These are phyloP conservation scores for Penicillium paradoxum DNA, from an alignment of 495 filamentous ascomycete genomes.

Conservation along the genomic window DNA sequence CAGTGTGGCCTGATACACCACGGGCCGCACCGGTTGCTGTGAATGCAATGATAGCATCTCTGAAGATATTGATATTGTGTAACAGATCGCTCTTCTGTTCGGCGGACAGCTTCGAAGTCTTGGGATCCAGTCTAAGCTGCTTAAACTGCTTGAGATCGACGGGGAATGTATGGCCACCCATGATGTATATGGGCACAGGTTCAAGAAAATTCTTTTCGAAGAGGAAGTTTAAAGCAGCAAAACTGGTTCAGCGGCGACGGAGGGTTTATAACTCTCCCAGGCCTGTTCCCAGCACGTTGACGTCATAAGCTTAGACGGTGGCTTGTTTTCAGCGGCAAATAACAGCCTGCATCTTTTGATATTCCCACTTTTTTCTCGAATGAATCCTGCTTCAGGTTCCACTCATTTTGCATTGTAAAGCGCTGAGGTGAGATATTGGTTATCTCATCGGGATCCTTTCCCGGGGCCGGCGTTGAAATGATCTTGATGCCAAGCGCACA, in stretches of 20 bases:
- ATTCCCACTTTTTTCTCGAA: neutral
- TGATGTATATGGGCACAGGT: constrained; percentile 4
- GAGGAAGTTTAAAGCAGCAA: neutral
- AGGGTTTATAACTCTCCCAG: neutral
- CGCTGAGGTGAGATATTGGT: neutral
- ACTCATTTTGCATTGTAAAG: neutral
- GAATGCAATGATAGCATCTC: constrained; percentile 39
- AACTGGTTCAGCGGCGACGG: neutral
- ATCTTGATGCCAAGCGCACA: neutral
- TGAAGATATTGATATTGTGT: constrained; percentile 37
- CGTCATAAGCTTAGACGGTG: neutral
- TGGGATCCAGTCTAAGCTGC: constrained; percentile 33
- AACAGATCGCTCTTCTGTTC: constrained; percentile 34
- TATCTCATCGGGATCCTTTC: neutral
- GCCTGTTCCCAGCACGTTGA: neutral
- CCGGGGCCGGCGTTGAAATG: neutral
- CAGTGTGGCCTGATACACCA: constrained; percentile 36
- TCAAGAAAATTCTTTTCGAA: neutral
- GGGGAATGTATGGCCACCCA: constrained; percentile 28
- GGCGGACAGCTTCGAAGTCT: constrained; percentile 23
- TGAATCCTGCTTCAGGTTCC: neutral
- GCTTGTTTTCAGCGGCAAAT: neutral
- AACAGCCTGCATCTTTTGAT: neutral
- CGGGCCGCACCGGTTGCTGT: constrained; percentile 37
- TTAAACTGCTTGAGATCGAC: constrained; percentile 39